A percentile compares a stretch with the other conserved stretches of the same genome.
Evolutionary conservation across 2,329 filamentous ascomycete species (phyloP).

Genomic region (Myriangium duriaei): DNA sequence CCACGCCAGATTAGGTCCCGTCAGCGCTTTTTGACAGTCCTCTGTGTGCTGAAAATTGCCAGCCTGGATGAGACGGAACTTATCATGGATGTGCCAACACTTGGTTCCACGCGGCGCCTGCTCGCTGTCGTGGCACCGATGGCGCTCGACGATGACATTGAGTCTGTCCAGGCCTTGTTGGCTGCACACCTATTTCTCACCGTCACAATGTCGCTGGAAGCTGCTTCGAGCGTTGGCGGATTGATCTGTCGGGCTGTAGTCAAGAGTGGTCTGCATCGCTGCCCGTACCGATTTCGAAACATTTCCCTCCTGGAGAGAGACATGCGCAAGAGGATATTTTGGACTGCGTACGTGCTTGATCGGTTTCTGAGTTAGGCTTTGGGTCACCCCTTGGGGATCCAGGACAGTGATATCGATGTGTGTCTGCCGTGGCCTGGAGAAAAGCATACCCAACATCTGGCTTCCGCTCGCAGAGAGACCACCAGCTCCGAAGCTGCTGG

Average conservation of each 20-base stretch:
- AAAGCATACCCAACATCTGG: constrained; percentile 13
- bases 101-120: no score
- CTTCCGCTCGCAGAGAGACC: no score
- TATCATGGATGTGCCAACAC: constrained; percentile 26
- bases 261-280: constrained; percentile 40
- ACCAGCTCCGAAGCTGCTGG: neutral
- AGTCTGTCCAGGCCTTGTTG: constrained; percentile 37
- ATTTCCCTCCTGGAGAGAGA: constrained; percentile 18
- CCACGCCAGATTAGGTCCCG: no score
- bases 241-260: constrained; percentile 35
- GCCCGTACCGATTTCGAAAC: constrained; percentile 36
- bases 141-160: constrained; percentile 30
- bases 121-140: constrained; percentile 27
- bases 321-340: constrained; percentile 31
- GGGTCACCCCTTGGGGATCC: constrained; percentile 25
- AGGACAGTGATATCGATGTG: constrained; percentile 28
- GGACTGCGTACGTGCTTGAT: constrained; percentile 29
- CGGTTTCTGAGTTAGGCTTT: constrained; percentile 26
- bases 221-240: constrained; percentile 38
- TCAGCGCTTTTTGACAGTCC: constrained; percentile 29
- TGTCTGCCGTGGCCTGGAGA: constrained; percentile 23
- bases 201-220: constrained; percentile 35
- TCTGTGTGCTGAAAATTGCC: constrained; percentile 41
- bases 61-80: constrained; percentile 23
- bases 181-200: constrained; percentile 38